Base-by-base conservation (phyloP, 495 filamentous ascomycete species). In the Daldinia childiae region DNA sequence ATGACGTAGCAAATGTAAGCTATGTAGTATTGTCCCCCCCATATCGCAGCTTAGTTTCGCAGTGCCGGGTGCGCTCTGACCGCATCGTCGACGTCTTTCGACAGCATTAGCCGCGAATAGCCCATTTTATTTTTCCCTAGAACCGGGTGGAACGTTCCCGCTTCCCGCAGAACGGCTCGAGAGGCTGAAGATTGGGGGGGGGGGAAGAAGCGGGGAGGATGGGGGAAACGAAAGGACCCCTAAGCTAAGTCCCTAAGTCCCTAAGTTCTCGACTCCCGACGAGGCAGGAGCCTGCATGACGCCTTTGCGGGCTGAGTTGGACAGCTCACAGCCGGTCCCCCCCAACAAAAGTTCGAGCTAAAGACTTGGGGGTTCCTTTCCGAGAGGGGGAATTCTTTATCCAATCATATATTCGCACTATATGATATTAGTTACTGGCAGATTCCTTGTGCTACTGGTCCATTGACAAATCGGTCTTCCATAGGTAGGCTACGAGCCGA, bases 1-100 rank as follows among this genome's bases (percentile, higher is more conserved):
- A 63, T 72, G 69, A 72, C 69, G 69, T 72, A 72, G 69, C 21
- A 29, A 32, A 57, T 55, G 54, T 68, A 59, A 60, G 27, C 43
- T 51, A 30, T 51, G 69, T 68, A 72, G 56, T 64, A 68, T 72
- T 32, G 19, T 72, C 45, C 64, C 69, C 56, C 19, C 43, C 6
- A 17, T 3, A 27, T 58, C 50, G 45, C 19, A 51, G 26, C 34
- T 52, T 66, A 50, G 59, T 15, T 54, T 32, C 27, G 45, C 57
- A 48, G 52, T 38, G 8, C 30, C 36, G 38, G 21, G n/a, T 32
- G 27, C 52, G n/a, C 6, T 26, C 43, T 48, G 19, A 41, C 58
- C 43, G 65, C 43, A 67, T 64, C 45, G 34, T 72, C 63, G 48
- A 58, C 59, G 17, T 50, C 45, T 48, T 66, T 48, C 43, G 19